Percentiles rank a stretch among this genome's conserved stretches.
Conservation (phyloP, 176 grass and related monocot species). For the Bothriochloa decipiens region DNA sequence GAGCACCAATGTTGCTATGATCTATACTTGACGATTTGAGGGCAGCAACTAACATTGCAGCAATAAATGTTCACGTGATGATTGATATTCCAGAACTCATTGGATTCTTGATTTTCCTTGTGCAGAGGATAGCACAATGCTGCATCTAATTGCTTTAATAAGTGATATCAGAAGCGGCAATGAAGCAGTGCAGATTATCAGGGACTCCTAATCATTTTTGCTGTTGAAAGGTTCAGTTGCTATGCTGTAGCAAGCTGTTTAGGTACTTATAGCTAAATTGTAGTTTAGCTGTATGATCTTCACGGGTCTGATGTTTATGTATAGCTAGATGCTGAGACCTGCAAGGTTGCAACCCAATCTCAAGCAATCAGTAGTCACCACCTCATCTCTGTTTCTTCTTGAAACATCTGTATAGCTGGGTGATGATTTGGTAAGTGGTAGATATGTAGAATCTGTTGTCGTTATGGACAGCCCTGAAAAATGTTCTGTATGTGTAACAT, state of each 20-base stretch:
- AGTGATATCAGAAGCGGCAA: too few species aligned
- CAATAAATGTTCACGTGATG: conserved; percentile 3
- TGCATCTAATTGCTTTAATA: too few species aligned
- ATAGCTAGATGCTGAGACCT: background rate
- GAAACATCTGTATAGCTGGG: conserved; percentile 38
- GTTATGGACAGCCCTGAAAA: background rate
- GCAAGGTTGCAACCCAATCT: background rate
- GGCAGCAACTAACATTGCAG: background rate
- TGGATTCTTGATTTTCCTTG: conserved; percentile 19
- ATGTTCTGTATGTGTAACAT: background rate
- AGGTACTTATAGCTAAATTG: conserved; percentile 11
- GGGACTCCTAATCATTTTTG: conserved; percentile 24
- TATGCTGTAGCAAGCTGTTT: conserved; percentile 22
- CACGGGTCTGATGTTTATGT: conserved; percentile 16
- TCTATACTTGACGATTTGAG: too few species aligned
- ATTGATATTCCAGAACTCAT: background rate
- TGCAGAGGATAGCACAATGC: conserved; percentile 51
- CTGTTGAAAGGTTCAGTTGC: background rate
- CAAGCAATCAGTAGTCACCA: background rate
- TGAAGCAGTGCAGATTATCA: conserved; percentile 45
- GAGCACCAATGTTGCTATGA: too few species aligned
- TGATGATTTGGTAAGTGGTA: background rate
- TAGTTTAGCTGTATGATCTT: conserved; percentile 21
- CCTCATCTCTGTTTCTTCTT: background rate
- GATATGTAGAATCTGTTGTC: background rate